Evolutionary conservation across 306 rosid genomes (phyloP).

Genomic region (Begonia loranthoides): DNA sequence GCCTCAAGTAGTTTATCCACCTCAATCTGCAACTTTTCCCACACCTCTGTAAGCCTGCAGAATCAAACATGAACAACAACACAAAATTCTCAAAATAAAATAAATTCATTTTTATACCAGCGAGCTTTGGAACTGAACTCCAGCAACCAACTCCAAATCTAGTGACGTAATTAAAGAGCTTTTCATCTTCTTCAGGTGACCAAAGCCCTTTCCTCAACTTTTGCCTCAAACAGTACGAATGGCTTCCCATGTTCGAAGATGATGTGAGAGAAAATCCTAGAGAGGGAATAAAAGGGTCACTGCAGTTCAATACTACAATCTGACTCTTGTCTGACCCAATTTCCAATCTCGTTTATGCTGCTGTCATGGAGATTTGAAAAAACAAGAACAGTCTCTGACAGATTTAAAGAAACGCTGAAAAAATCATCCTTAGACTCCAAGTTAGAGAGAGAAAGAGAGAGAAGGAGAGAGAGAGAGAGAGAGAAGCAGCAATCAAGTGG

Average conservation of each 20-base stretch:
- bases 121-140: constrained; percentile 92
- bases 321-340: constrained; percentile 9
- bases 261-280: neutral
- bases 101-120: constrained; percentile 28
- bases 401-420: constrained; percentile 29
- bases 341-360: too few species aligned
- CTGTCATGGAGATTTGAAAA: constrained; percentile 17
- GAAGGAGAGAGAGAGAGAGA: constrained; percentile 17
- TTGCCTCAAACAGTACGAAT: constrained; percentile 68
- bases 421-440: constrained; percentile 76
- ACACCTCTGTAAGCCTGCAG: constrained; percentile 71
- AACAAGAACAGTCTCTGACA: constrained; percentile 28
- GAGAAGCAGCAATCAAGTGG: constrained; percentile 83
- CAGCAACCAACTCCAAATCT: constrained; percentile 89
- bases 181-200: constrained; percentile 97
- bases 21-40: constrained; percentile 91
- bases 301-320: too few species aligned
- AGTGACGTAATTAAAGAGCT: constrained; percentile 79
- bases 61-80: constrained; percentile 6
- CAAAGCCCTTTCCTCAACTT: constrained; percentile 80
- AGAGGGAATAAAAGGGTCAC: constrained; percentile 6
- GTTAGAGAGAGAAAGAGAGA: constrained; percentile 24
- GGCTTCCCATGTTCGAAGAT: constrained; percentile 59
- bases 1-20: constrained; percentile 91
- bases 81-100: neutral